These are phyloP conservation scores for Pleurotus djamor DNA, from an alignment of 768 basidiomycete species.

Conservation along the genomic window DNA sequence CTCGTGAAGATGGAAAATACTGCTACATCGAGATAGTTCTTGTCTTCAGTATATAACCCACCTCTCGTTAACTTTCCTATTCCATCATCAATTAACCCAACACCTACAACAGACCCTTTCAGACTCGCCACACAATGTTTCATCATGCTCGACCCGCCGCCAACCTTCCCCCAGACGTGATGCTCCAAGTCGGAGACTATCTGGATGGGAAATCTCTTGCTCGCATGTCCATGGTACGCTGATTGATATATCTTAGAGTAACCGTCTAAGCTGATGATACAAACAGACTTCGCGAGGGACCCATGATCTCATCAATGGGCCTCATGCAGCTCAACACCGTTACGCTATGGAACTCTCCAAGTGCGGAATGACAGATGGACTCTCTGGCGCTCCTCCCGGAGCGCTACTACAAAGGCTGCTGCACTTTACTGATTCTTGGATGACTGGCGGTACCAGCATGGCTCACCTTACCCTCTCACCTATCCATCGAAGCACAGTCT, in stretches of 20 bases:
- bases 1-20: background rate
- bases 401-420: background rate
- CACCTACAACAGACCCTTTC: background rate
- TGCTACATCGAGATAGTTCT: background rate
- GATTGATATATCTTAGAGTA: background rate
- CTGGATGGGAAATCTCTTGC: slow-evolving; percentile 4
- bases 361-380: background rate
- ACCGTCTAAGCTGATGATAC: background rate
- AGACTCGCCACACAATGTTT: background rate
- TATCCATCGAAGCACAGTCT: background rate
- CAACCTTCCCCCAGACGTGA: background rate
- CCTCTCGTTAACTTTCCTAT: too few relatives aligned
- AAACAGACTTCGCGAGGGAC: background rate
- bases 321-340: slow-evolving; percentile 4
- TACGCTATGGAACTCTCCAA: slow-evolving; percentile 3
- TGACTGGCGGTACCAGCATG: slow-evolving; percentile 4
- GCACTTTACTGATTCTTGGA: slow-evolving; percentile 2
- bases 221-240: slow-evolving; percentile 3
- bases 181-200: slow-evolving; percentile 5
- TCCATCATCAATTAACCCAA: too few relatives aligned
- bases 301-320: slow-evolving; percentile 1
- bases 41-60: background rate
- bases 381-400: background rate
- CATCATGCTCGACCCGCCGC: background rate
- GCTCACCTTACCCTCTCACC: background rate